Conservation (phyloP, 1,139 yeast species). For the Blastobotrys apis region DNA sequence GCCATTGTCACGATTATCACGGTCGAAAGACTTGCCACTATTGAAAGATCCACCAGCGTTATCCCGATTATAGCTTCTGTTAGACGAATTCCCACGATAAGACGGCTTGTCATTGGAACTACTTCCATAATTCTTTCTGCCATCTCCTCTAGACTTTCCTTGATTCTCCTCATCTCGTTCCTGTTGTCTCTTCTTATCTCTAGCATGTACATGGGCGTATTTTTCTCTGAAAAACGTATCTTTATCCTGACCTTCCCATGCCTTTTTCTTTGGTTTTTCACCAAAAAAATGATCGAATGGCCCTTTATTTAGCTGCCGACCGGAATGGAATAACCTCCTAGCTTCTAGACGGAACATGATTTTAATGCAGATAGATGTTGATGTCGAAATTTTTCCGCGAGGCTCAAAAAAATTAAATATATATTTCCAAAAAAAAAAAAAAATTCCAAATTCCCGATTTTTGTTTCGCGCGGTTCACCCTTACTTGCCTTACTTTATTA, state of each 20-base stretch:
- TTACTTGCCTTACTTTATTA: background rate
- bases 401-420: background rate
- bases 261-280: conserved; percentile 37
- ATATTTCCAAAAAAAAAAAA: background rate
- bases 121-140: too few species aligned
- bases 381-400: background rate
- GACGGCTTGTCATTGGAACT: too few species aligned
- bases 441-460: background rate
- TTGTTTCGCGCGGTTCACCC: background rate
- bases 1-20: background rate
- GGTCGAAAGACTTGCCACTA: background rate
- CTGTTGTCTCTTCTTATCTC: conserved; percentile 30
- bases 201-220: conserved; percentile 57
- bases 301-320: background rate
- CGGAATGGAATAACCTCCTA: background rate
- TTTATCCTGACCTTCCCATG: conserved; percentile 58
- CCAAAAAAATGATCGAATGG: conserved; percentile 39
- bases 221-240: conserved; percentile 52
- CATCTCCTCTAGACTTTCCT: conserved; percentile 4
- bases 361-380: background rate
- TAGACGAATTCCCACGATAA: too few species aligned
- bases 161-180: conserved; percentile 3
- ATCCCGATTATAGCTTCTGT: too few species aligned
- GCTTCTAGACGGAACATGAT: too few species aligned
- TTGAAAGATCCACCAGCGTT: too few species aligned